These are phyloP conservation scores for Artemisia argyi DNA, from an alignment of 129 eudicot genomes.

Conservation along the genomic window DNA sequence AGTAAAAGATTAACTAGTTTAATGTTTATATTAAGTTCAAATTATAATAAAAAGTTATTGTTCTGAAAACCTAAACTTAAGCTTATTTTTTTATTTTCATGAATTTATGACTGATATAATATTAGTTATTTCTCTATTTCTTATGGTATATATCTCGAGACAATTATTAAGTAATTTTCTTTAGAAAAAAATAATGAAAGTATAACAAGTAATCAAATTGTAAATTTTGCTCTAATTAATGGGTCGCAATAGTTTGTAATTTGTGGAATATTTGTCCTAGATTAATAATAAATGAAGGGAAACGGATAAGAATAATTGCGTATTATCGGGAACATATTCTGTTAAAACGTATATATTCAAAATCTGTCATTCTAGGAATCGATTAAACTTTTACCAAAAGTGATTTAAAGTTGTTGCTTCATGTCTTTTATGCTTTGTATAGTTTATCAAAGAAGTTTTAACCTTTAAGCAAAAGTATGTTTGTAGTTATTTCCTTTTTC, in stretches of 20 bases:
- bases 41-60: too few species aligned
- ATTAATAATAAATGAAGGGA: background rate
- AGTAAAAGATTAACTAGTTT: too few species aligned
- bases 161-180: too few species aligned
- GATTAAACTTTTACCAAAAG: background rate
- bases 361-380: constrained; percentile 4
- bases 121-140: too few species aligned
- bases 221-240: background rate
- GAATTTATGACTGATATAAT: too few species aligned
- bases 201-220: too few species aligned
- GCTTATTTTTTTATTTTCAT: too few species aligned
- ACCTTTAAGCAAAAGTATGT: constrained; percentile 7
- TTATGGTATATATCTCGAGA: background rate
- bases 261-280: background rate
- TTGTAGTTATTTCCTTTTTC: background rate
- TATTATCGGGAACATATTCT: background rate
- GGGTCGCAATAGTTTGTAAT: background rate
- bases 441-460: background rate
- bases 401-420: background rate
- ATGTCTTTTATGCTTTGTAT: background rate
- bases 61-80: too few species aligned
- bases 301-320: background rate
- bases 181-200: too few species aligned
- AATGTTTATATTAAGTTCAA: too few species aligned
- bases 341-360: background rate